Conservation (phyloP, 2,329 filamentous ascomycete species). For the Cladosporium sp. region DNA sequence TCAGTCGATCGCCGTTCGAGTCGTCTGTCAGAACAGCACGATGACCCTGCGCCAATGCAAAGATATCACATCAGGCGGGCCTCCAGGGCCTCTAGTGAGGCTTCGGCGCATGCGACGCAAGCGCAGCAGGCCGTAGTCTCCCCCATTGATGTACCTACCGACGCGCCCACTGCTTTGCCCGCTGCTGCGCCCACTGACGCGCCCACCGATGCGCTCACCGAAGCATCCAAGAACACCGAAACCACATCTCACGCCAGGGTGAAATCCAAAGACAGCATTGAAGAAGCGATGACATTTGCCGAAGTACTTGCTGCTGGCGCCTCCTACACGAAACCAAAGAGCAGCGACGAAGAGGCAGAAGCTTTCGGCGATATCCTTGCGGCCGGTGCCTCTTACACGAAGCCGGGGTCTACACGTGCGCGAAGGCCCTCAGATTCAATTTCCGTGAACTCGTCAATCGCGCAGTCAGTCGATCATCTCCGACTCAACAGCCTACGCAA, state of each 20-base stretch:
- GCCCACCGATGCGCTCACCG: neutral
- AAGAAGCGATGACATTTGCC: constrained; percentile 13
- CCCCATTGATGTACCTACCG: neutral
- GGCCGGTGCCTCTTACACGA: constrained; percentile 8
- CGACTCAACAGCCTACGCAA: constrained; percentile 33
- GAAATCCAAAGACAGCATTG: constrained; percentile 5
- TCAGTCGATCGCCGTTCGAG: neutral
- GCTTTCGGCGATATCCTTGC: constrained; percentile 17
- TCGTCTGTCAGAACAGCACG: neutral
- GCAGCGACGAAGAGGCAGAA: neutral
- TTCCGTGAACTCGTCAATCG: constrained; percentile 31
- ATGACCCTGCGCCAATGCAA: neutral
- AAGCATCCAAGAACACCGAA: neutral
- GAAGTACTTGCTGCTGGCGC: constrained; percentile 18
- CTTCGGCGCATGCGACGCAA: neutral
- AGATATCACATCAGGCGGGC: constrained; percentile 13
- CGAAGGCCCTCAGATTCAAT: constrained; percentile 26
- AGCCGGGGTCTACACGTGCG: neutral
- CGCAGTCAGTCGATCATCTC: constrained; percentile 32
- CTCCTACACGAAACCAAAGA: constrained; percentile 5
- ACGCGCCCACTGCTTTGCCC: neutral
- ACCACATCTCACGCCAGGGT: neutral
- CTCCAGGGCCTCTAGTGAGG: neutral
- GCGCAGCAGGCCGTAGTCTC: neutral
- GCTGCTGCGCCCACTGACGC: neutral